Percentiles rank a stretch among this genome's conserved stretches.
phyloP scores from a whole-genome alignment of 331 rosid genomes.

The Dryas integrifolia region DNA sequence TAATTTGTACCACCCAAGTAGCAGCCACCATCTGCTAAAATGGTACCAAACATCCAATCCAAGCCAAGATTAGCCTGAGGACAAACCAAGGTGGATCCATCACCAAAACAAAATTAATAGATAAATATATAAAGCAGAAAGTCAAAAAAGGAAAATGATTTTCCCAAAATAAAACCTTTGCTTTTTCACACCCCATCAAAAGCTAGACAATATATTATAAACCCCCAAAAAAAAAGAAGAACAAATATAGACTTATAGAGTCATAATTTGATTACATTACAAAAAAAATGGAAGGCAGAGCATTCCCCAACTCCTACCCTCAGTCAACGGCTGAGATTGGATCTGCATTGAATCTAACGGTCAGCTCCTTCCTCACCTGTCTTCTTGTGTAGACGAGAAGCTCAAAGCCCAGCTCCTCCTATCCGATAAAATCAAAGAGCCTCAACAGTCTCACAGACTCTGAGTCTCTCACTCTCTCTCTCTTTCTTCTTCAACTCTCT shows the following conservation, averaged over 20 bases:
- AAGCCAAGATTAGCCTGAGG: background rate
- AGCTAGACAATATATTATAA: background rate
- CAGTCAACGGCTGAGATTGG: conserved; percentile 36
- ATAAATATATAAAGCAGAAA: background rate
- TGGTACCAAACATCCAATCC: background rate
- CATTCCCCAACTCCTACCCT: conserved; percentile 35
- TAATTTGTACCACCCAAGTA: background rate
- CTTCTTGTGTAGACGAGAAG: conserved; percentile 42
- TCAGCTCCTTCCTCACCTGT: conserved; percentile 27
- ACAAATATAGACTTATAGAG: background rate
- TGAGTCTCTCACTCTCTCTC: background rate
- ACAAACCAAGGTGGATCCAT: background rate
- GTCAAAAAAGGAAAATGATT: background rate
- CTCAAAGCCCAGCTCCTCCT: conserved; percentile 18
- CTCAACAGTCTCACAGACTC: background rate
- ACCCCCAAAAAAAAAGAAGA: no score
- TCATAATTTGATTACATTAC: background rate
- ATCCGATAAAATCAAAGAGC: conserved; percentile 23
- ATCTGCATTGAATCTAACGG: conserved; percentile 35
- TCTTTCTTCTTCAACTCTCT: background rate
- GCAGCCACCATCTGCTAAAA: no score
- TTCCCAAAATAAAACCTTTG: background rate
- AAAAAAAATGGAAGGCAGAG: conserved; percentile 41
- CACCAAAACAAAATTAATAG: background rate
- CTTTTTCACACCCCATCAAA: background rate